These are phyloP conservation scores for Stagonosporopsis rhizophila DNA, from an alignment of 2,329 filamentous ascomycete genomes.

Conservation along the genomic window DNA sequence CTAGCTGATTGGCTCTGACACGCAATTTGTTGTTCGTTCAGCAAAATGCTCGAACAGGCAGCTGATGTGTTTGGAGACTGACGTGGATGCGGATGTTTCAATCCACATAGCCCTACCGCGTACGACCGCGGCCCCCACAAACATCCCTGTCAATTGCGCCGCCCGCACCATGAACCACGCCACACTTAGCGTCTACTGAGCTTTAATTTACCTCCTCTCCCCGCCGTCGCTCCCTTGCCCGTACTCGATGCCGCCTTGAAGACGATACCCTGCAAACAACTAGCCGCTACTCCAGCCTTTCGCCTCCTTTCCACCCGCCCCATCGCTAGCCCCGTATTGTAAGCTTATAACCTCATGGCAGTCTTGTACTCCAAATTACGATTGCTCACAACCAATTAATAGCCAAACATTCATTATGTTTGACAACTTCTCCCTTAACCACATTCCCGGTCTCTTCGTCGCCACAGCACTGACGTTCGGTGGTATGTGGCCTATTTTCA, in stretches of 20 bases:
- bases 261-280: not conserved
- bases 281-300: not conserved
- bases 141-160: not conserved
- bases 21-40: no score
- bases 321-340: not conserved
- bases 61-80: no score
- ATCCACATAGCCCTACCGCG: no score
- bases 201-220: not conserved
- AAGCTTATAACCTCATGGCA: not conserved
- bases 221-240: not conserved
- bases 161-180: not conserved
- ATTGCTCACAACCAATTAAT: not conserved
- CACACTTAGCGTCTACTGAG: not conserved
- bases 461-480: constrained; percentile 44
- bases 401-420: not conserved
- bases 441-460: constrained; percentile 38
- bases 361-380: not conserved
- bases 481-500: constrained; percentile 45
- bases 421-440: constrained; percentile 7
- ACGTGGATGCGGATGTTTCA: no score
- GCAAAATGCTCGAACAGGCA: no score
- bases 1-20: no score
- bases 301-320: not conserved
- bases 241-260: not conserved
- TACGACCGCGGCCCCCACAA: no score